A percentile compares a stretch with the other conserved stretches of the same genome.
These are phyloP conservation scores for Massospora cicadina DNA, from an alignment of 371 early-diverging fungal species.

Conservation along the genomic window DNA sequence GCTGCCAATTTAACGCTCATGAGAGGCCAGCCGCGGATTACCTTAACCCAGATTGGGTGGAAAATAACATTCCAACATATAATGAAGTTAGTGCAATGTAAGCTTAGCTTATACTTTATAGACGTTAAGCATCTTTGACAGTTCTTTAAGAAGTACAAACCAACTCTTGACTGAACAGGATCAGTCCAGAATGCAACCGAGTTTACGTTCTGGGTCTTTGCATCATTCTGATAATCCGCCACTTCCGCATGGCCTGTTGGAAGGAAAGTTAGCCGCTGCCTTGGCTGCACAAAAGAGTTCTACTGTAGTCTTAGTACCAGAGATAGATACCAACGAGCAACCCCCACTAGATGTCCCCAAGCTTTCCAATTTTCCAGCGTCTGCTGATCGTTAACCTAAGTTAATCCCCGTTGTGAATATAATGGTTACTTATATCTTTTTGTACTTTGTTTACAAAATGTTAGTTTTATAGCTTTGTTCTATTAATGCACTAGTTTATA, in stretches of 20 bases:
- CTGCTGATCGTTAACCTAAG: too few relatives aligned
- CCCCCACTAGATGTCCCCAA: neutral
- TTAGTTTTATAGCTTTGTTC: too few relatives aligned
- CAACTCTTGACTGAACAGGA: neutral
- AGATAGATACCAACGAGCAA: neutral
- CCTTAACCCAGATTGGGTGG: neutral
- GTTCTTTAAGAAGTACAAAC: neutral
- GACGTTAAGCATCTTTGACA: neutral
- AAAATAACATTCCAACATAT: neutral
- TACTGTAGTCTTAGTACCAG: neutral
- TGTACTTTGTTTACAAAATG: too few relatives aligned
- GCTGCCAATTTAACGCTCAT: neutral
- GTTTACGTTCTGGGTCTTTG: neutral
- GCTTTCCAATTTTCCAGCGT: too few relatives aligned
- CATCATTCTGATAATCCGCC: neutral
- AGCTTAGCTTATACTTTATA: neutral
- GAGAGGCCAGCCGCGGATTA: neutral
- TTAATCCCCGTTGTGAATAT: too few relatives aligned
- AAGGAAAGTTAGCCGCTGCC: neutral
- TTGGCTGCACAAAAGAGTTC: neutral
- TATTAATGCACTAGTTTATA: too few relatives aligned
- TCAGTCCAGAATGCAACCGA: neutral
- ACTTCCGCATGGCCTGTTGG: neutral
- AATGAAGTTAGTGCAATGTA: neutral
- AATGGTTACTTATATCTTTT: too few relatives aligned